A percentile compares a stretch with the other conserved stretches of the same genome.
These are phyloP conservation scores for Fusarium continuum DNA, from an alignment of 2,329 filamentous ascomycete species.

Conservation along the genomic window DNA sequence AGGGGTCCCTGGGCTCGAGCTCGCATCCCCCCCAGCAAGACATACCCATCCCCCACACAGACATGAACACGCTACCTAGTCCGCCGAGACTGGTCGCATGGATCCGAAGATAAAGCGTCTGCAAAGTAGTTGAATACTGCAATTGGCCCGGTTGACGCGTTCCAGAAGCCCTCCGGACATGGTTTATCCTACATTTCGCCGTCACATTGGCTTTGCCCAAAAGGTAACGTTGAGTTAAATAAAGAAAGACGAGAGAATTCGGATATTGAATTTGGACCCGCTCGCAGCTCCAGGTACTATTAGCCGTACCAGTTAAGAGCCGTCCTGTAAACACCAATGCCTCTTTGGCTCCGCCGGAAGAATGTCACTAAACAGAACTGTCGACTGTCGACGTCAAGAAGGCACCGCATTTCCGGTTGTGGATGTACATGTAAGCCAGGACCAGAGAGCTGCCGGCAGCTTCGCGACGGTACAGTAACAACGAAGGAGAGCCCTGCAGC, in stretches of 20 bases:
- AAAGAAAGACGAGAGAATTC: slow-evolving; percentile 30
- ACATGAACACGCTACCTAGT: slow-evolving; percentile 2
- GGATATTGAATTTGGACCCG: slow-evolving; percentile 36
- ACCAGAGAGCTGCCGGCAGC: slow-evolving; percentile 33
- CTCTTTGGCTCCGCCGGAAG: slow-evolving; percentile 35
- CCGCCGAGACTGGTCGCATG: slow-evolving; percentile 9
- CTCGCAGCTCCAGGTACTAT: slow-evolving; percentile 30
- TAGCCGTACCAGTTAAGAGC: slow-evolving; percentile 45
- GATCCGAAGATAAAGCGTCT: slow-evolving; percentile 24
- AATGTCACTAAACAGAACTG: no score
- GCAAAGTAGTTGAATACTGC: slow-evolving; percentile 16
- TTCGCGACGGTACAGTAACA: not conserved
- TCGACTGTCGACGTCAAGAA: not conserved
- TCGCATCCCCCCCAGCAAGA: slow-evolving; percentile 16
- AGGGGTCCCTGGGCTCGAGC: slow-evolving; percentile 12
- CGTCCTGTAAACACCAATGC: slow-evolving; percentile 23
- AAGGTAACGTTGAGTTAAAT: slow-evolving; percentile 12
- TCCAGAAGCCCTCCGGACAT: slow-evolving; percentile 16
- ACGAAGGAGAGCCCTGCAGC: slow-evolving; percentile 5
- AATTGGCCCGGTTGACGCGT: slow-evolving; percentile 40
- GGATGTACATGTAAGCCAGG: slow-evolving; percentile 26
- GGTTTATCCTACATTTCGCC: slow-evolving; percentile 4
- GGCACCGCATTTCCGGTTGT: slow-evolving; percentile 10
- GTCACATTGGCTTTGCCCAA: slow-evolving; percentile 21
- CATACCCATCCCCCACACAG: slow-evolving; percentile 23